Percentiles rank a stretch among this genome's conserved stretches.
phyloP scores from a whole-genome alignment of 805 yeast genomes.

The Starmerella sirachaensis region DNA sequence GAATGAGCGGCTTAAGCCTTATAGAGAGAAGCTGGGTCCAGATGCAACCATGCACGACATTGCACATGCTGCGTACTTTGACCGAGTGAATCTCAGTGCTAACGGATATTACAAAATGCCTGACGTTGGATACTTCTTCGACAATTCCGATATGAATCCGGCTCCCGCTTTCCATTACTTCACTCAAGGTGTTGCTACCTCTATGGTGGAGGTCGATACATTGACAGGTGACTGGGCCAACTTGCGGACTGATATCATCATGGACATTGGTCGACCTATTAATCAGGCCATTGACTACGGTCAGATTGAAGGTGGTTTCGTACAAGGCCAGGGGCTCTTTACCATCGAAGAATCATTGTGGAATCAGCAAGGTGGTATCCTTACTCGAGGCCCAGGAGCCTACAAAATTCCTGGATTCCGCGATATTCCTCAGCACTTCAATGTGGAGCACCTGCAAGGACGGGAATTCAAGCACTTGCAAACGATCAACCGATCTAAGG shows the following conservation, averaged over 20 bases:
- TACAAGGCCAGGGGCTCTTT: conserved; percentile 40
- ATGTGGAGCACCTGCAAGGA: conserved; percentile 33
- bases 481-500: conserved; percentile 36
- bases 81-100: conserved; percentile 37
- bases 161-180: conserved; percentile 37
- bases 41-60: conserved; percentile 34
- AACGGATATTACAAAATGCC: conserved; percentile 42
- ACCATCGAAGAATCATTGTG: conserved; percentile 40
- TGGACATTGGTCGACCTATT: conserved; percentile 40
- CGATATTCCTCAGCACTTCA: conserved; percentile 37
- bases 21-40: conserved; percentile 29
- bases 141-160: conserved; percentile 31
- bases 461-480: conserved; percentile 35
- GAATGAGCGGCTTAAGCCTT: conserved; percentile 33
- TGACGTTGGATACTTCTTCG: conserved; percentile 35
- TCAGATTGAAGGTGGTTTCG: conserved; percentile 41
- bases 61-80: conserved; percentile 35
- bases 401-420: conserved; percentile 42
- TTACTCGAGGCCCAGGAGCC: conserved; percentile 40
- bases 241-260: conserved; percentile 34
- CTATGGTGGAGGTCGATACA: conserved; percentile 37
- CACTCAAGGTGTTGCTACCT: conserved; percentile 37
- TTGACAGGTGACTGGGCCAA: conserved; percentile 40
- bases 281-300: conserved; percentile 41
- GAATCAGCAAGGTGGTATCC: conserved; percentile 34